phyloP scores from a whole-genome alignment of 805 yeast genomes.

The Nakazawaea laoshanensis region DNA sequence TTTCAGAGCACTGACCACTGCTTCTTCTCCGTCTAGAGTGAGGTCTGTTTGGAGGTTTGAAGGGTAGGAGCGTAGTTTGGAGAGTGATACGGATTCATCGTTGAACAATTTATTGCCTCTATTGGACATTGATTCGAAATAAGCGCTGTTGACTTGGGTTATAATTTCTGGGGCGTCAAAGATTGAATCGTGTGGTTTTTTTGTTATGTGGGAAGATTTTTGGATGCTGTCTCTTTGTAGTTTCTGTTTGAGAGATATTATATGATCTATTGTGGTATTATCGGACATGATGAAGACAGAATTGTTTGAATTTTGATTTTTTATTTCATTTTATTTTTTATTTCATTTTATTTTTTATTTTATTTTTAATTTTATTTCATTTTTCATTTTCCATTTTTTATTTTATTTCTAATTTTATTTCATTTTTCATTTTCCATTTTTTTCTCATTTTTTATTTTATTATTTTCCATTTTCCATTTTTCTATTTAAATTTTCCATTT shows the following conservation, averaged over 20 bases:
- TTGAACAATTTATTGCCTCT: slow-evolving; percentile 23
- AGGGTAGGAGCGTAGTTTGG: slow-evolving; percentile 15
- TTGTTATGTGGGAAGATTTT: background rate
- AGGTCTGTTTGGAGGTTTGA: slow-evolving; percentile 13
- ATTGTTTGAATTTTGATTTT: background rate
- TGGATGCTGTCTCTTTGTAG: slow-evolving; percentile 2
- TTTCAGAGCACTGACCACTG: no score
- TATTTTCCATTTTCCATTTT: no score
- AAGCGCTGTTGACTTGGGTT: slow-evolving; percentile 10
- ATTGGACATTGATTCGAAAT: slow-evolving; percentile 15
- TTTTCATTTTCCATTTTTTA: no score
- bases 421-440: no score
- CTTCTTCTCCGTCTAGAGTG: slow-evolving; percentile 13
- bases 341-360: no score
- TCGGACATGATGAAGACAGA: slow-evolving; percentile 3
- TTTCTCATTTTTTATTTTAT: no score
- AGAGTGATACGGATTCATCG: slow-evolving; percentile 17
- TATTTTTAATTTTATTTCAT: no score
- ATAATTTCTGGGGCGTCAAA: slow-evolving; percentile 8
- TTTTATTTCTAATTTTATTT: no score
- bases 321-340: no score
- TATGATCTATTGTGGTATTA: slow-evolving; percentile 5
- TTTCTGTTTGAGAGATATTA: slow-evolving; percentile 7
- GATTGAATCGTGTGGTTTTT: background rate
- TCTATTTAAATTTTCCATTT: no score